Conservation (phyloP, 1,284 basidiomycete genomes). For the Inonotus hispidus region DNA sequence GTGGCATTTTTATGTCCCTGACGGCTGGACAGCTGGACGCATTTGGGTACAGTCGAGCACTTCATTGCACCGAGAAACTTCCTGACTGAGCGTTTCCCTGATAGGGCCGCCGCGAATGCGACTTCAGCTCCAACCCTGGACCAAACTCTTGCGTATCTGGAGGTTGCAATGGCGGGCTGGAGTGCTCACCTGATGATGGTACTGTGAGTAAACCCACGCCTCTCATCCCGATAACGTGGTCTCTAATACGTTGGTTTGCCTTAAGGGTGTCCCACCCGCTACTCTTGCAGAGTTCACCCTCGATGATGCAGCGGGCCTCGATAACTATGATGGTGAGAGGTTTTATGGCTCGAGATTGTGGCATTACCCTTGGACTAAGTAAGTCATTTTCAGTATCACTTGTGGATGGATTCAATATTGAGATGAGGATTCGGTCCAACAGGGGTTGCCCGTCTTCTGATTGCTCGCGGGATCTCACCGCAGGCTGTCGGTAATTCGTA, state of each 20-base stretch:
- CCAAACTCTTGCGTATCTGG: slow-evolving; percentile 40
- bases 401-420: slow-evolving; percentile 57
- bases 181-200: slow-evolving; percentile 29
- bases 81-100: background rate
- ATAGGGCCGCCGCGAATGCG: slow-evolving; percentile 43
- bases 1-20: slow-evolving; percentile 24
- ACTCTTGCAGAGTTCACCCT: slow-evolving; percentile 56
- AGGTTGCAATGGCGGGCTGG: slow-evolving; percentile 43
- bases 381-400: slow-evolving; percentile 34
- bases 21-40: slow-evolving; percentile 29
- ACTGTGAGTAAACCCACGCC: slow-evolving; percentile 5
- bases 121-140: slow-evolving; percentile 37
- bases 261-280: slow-evolving; percentile 52
- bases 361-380: slow-evolving; percentile 25
- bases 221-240: background rate
- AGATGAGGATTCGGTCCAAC: slow-evolving; percentile 47
- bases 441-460: slow-evolving; percentile 41
- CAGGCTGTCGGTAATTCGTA: slow-evolving; percentile 31
- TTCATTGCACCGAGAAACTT: background rate
- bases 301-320: slow-evolving; percentile 29
- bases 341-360: slow-evolving; percentile 14
- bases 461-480: slow-evolving; percentile 50
- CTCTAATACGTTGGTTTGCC: background rate
- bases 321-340: slow-evolving; percentile 43
- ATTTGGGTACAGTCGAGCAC: slow-evolving; percentile 22